Percentiles rank a stretch among this genome's conserved stretches.
These are phyloP conservation scores for Escovopsis sp. DNA, from an alignment of 2,329 filamentous ascomycete species.

Conservation along the genomic window DNA sequence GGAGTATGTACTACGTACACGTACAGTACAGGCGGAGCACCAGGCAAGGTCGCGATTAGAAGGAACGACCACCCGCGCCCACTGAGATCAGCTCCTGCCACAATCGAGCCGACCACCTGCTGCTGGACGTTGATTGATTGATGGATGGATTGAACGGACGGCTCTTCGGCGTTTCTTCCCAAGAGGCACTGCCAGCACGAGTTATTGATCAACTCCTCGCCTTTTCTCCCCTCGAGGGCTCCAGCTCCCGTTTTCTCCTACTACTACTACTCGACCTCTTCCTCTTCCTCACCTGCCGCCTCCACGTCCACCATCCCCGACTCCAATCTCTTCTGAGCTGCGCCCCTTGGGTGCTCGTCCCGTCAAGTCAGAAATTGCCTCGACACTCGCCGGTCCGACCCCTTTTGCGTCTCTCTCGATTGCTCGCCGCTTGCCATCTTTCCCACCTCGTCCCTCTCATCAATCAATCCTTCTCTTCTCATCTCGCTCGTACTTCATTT, in stretches of 20 bases:
- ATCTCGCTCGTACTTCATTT: not conserved
- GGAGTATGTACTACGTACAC: too few species aligned
- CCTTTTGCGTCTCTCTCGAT: slow-evolving; percentile 1
- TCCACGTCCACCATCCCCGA: not conserved
- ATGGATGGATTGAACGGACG: too few species aligned
- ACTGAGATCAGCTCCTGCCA: too few species aligned
- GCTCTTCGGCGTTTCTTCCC: too few species aligned
- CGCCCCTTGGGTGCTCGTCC: not conserved
- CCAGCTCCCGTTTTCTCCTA: not conserved
- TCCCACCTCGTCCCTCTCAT: not conserved
- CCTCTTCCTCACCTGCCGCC: not conserved
- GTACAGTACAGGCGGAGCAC: too few species aligned
- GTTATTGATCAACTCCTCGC: not conserved
- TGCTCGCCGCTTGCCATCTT: not conserved
- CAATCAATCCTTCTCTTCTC: too few species aligned
- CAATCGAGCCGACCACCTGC: too few species aligned
- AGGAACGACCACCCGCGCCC: too few species aligned
- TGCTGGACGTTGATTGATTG: too few species aligned
- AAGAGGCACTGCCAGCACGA: too few species aligned
- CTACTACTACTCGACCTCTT: not conserved
- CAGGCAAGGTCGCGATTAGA: too few species aligned
- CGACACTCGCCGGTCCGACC: not conserved
- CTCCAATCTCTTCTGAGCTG: not conserved
- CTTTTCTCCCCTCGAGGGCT: not conserved
- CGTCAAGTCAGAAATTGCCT: not conserved